phyloP scores from a whole-genome alignment of 371 early-diverging fungal genomes.

The Entomophthora muscae region DNA sequence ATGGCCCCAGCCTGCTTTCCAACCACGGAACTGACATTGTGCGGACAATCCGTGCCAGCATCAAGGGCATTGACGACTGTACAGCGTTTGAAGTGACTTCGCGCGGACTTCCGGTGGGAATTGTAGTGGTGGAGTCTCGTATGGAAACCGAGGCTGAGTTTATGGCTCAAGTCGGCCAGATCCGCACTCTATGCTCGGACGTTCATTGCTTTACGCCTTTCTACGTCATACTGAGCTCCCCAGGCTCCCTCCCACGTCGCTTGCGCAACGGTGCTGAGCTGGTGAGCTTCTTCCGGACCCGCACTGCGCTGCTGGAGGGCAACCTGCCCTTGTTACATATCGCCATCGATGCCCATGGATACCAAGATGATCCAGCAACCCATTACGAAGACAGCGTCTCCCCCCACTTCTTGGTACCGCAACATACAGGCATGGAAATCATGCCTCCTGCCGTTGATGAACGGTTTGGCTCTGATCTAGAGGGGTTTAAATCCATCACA shows the following conservation, averaged over 20 bases:
- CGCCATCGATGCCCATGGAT: not conserved
- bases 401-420: conserved; percentile 23
- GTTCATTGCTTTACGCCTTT: conserved; percentile 2
- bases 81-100: not conserved
- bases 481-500: conserved; percentile 35
- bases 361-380: not conserved
- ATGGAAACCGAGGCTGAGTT: not conserved
- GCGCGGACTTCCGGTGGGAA: not conserved
- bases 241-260: conserved; percentile 2
- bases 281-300: not conserved
- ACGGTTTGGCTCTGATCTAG: conserved; percentile 44
- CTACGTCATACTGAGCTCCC: not conserved
- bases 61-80: conserved; percentile 16
- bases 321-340: not conserved
- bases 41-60: conserved; percentile 25
- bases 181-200: not conserved
- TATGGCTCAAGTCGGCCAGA: not conserved
- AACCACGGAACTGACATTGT: conserved; percentile 19
- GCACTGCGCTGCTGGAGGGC: not conserved
- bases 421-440: conserved; percentile 52
- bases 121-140: not conserved
- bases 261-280: conserved; percentile 4
- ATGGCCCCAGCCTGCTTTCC: not conserved
- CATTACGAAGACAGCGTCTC: conserved; percentile 8
- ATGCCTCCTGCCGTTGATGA: conserved; percentile 36